phyloP scores from a whole-genome alignment of 1,284 basidiomycete species.

The Singerocomus inundabilis region DNA sequence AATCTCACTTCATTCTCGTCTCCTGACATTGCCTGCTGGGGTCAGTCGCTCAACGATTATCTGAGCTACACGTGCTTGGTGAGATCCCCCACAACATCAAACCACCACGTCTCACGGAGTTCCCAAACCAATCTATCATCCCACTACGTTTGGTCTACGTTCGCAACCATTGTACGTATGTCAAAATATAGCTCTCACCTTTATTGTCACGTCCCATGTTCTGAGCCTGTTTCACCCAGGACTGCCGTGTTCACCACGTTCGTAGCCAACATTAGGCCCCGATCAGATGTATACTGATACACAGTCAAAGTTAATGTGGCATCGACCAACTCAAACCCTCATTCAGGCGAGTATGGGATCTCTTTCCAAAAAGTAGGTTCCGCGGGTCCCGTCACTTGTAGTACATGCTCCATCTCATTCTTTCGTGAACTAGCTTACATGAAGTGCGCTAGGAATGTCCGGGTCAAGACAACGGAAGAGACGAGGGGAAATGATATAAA shows the following conservation, averaged over 20 bases:
- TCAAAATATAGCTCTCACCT: not conserved
- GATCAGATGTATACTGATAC: constrained; percentile 19
- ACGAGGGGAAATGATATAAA: constrained; percentile 35
- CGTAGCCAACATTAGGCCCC: constrained; percentile 27
- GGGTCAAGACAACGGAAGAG: constrained; percentile 64
- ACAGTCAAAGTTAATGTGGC: constrained; percentile 23
- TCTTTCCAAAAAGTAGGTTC: constrained; percentile 45
- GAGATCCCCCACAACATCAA: constrained; percentile 30
- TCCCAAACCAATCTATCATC: constrained; percentile 26
- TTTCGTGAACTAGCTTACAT: not conserved
- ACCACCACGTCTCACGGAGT: constrained; percentile 24
- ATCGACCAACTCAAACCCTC: constrained; percentile 18
- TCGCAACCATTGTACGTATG: constrained; percentile 32
- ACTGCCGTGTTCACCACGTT: not conserved
- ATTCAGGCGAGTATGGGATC: constrained; percentile 38
- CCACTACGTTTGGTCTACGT: constrained; percentile 25
- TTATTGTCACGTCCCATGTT: not conserved
- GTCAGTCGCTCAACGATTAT: constrained; percentile 6
- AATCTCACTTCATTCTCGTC: not conserved
- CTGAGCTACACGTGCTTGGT: constrained; percentile 16
- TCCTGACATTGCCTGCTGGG: not conserved
- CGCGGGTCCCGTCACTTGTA: constrained; percentile 54
- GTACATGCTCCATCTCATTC: constrained; percentile 13
- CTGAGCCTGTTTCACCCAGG: not conserved
- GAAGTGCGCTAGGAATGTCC: constrained; percentile 67